Conservation (phyloP, 1,139 yeast genomes). For the Petasospora fabianii region DNA sequence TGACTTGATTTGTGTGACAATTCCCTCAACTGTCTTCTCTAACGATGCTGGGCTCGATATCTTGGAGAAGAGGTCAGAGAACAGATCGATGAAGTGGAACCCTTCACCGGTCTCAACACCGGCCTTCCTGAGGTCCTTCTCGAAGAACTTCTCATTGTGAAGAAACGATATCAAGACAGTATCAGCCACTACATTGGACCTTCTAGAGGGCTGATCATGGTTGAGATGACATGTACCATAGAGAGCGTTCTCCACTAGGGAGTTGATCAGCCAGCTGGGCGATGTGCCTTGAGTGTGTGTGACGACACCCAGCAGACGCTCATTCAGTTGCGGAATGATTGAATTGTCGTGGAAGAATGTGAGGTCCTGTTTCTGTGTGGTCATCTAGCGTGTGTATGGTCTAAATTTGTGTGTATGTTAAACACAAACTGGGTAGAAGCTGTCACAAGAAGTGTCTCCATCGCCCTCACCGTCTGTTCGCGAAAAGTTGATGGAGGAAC, state of each 20-base stretch:
- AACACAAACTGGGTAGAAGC: too few relatives aligned
- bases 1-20: conserved; percentile 19
- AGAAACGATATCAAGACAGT: conserved; percentile 44
- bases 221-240: conserved; percentile 26
- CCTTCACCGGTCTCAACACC: conserved; percentile 36
- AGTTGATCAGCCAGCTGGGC: conserved; percentile 60
- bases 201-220: conserved; percentile 19
- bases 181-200: conserved; percentile 17
- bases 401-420: too few relatives aligned
- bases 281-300: conserved; percentile 60
- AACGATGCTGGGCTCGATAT: conserved; percentile 32
- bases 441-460: not conserved
- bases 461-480: not conserved
- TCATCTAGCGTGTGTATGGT: conserved; percentile 7
- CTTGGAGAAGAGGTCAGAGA: conserved; percentile 37
- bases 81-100: conserved; percentile 44
- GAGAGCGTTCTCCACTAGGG: conserved; percentile 33
- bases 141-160: conserved; percentile 37
- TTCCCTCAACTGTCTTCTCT: conserved; percentile 29
- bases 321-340: conserved; percentile 35
- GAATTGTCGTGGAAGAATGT: conserved; percentile 51
- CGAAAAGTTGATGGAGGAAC: conserved; percentile 1
- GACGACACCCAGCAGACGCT: conserved; percentile 41
- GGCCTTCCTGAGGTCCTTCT: conserved; percentile 40
- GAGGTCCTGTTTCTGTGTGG: conserved; percentile 56